Evolutionary conservation across 2,329 filamentous ascomycete species (phyloP).

Genomic region (Knoxdaviesia proteae): DNA sequence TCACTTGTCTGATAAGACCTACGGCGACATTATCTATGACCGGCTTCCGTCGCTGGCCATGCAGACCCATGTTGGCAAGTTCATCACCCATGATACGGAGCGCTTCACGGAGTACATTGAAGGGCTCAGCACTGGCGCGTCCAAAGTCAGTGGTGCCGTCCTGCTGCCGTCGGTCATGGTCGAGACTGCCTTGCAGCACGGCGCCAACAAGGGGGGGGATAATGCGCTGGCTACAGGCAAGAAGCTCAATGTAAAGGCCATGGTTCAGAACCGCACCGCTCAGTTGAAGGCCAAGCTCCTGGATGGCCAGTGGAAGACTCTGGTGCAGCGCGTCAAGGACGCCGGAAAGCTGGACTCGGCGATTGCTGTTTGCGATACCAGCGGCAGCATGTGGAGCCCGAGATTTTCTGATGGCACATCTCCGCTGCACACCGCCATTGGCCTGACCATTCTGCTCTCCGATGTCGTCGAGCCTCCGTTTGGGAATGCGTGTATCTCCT

Average conservation of each 20-base stretch:
- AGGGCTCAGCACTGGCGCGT: conserved; percentile 23
- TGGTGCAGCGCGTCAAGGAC: conserved; percentile 35
- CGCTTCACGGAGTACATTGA: conserved; percentile 28
- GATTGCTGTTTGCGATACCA: conserved; percentile 38
- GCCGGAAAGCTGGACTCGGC: conserved; percentile 28
- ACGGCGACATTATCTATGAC: conserved; percentile 32
- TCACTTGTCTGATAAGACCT: conserved; percentile 22
- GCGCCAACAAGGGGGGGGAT: not conserved
- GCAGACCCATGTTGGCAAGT: conserved; percentile 26
- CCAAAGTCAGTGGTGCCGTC: conserved; percentile 32
- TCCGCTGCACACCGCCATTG: conserved; percentile 32
- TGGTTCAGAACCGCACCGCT: conserved; percentile 11
- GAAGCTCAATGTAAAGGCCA: conserved; percentile 4
- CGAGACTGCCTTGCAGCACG: conserved; percentile 1
- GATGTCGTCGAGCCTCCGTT: conserved; percentile 31
- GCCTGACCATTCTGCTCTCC: conserved; percentile 32
- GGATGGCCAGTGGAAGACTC: conserved; percentile 32
- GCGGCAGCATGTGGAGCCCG: conserved; percentile 25
- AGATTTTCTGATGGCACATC: conserved; percentile 21
- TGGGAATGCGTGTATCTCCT: conserved; percentile 32
- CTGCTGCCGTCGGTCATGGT: conserved; percentile 31
- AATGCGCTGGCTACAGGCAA: too few relatives aligned
- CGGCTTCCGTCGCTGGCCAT: conserved; percentile 35
- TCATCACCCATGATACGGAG: conserved; percentile 26
- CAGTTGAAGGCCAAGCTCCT: conserved; percentile 16